These are phyloP conservation scores for Westerdykella sp. DNA, from an alignment of 2,329 filamentous ascomycete species.

Conservation along the genomic window DNA sequence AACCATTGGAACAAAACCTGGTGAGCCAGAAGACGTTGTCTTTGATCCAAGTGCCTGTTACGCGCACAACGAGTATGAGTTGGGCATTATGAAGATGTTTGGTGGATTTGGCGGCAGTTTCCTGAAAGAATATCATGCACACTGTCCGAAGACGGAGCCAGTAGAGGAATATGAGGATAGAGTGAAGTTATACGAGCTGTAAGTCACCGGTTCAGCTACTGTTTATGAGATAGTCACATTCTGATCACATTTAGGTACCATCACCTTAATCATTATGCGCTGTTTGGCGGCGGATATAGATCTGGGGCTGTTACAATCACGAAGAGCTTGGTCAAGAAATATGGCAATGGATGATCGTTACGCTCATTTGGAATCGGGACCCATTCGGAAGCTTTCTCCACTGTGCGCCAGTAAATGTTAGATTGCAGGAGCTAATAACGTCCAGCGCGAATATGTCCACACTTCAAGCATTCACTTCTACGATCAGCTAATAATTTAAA, in stretches of 20 bases:
- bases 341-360: conserved; percentile 38
- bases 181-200: conserved; percentile 74
- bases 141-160: conserved; percentile 76
- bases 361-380: background rate
- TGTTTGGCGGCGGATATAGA: conserved; percentile 77
- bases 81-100: conserved; percentile 96
- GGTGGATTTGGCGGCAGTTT: conserved; percentile 72
- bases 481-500: too few relatives aligned
- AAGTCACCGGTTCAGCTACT: conserved; percentile 34
- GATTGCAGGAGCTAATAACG: too few relatives aligned
- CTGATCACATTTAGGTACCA: conserved; percentile 58
- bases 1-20: conserved; percentile 47
- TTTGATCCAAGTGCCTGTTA: conserved; percentile 79
- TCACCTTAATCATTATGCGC: conserved; percentile 78
- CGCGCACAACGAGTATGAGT: conserved; percentile 80
- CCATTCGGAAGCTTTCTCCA: background rate
- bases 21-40: conserved; percentile 70
- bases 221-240: conserved; percentile 36
- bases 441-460: too few relatives aligned
- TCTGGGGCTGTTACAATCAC: conserved; percentile 74
- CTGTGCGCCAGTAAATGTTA: too few relatives aligned
- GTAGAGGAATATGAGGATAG: conserved; percentile 79
- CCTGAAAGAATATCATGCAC: conserved; percentile 66
- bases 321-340: conserved; percentile 65
- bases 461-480: too few relatives aligned